A percentile compares a stretch with the other conserved stretches of the same genome.
Conservation (phyloP, 331 rosid genomes). For the Cydonia oblonga region DNA sequence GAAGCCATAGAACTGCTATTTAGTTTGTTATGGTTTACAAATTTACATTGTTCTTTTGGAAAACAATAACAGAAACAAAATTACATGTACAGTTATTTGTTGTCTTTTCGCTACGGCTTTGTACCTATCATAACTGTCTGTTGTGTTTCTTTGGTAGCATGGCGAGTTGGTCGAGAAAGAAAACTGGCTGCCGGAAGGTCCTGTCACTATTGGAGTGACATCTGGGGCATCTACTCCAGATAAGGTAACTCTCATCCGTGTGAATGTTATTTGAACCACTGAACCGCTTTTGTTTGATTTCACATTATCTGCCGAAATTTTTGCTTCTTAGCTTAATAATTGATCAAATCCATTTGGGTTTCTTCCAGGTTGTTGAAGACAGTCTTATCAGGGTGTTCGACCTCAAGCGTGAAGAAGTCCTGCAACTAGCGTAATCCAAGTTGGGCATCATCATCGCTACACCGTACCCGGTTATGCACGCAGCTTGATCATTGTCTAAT, state of each 20-base stretch:
- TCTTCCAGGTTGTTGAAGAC: slow-evolving; percentile 73
- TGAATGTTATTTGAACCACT: neutral
- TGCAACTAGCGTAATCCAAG: slow-evolving; percentile 42
- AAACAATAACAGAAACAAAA: neutral
- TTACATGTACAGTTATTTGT: neutral
- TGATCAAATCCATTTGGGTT: slow-evolving; percentile 3
- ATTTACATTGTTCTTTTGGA: neutral
- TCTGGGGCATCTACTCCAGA: slow-evolving; percentile 99
- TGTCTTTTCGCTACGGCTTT: neutral
- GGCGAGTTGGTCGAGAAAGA: slow-evolving; percentile 95
- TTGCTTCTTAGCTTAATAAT: neutral
- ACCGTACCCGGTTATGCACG: too few relatives aligned
- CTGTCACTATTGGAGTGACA: slow-evolving; percentile 71
- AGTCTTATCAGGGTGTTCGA: slow-evolving; percentile 69
- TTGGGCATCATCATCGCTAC: slow-evolving; percentile 1
- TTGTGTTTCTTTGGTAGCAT: slow-evolving; percentile 36
- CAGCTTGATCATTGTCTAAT: too few relatives aligned
- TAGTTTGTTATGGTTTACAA: neutral
- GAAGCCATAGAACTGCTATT: slow-evolving; percentile 3
- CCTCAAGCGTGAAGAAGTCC: slow-evolving; percentile 63
- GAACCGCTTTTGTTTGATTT: neutral
- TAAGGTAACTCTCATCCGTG: slow-evolving; percentile 44
- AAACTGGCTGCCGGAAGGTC: slow-evolving; percentile 77
- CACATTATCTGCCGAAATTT: too few relatives aligned
- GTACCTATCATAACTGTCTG: neutral